Evolutionary conservation across 345 rosid genomes (phyloP), one percentile per base, ranked within the genome.

Genomic region (Populus alba): DNA sequence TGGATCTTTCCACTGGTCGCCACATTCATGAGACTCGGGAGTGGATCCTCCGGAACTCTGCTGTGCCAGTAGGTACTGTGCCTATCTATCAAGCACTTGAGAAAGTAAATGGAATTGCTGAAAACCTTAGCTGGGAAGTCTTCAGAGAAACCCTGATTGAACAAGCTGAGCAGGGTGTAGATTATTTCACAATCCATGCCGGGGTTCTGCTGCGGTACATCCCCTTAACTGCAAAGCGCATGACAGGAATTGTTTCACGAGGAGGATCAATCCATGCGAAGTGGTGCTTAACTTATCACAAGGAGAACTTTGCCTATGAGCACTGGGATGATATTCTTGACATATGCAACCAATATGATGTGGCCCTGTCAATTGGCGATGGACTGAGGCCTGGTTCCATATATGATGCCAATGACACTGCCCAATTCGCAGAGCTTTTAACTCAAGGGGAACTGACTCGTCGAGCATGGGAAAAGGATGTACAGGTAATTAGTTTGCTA

Each of bases 251-350:
- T 0, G 97, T 97, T 81, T 97, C 97, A 1, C 92, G 98, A 29
- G 99, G 98, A 73, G 98, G 98, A 73, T 97, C 98, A 38, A 94
- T 97, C 82, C 99, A 97, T 78, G 98, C 99, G 35, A 97, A 97
- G 84, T 94, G 97, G 98, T 97, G 99, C 78, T 83, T 97, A 78
- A 89, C 98, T 65, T 91, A 97, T 80, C 99, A 97, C 77, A 91
- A 89, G 84, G 99, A 97, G 86, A 94, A 97, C 82, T 97, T 97
- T 83, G 97, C 99, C 18, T 94, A 97, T 66, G 97, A 94, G 82
- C 98, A 94, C 66, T 97, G 99, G 99, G 98, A 94, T 88, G 99
- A 92, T 69, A 94, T 97, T 70, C 92, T 97, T 53, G 97, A 94
- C 67, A 97, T 97, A 17, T 92, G 99, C 75, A 94, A 94, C 87